Evolutionary conservation across 176 grass and related monocot genomes (phyloP).

Genomic region (Rhynchospora tenuis): DNA sequence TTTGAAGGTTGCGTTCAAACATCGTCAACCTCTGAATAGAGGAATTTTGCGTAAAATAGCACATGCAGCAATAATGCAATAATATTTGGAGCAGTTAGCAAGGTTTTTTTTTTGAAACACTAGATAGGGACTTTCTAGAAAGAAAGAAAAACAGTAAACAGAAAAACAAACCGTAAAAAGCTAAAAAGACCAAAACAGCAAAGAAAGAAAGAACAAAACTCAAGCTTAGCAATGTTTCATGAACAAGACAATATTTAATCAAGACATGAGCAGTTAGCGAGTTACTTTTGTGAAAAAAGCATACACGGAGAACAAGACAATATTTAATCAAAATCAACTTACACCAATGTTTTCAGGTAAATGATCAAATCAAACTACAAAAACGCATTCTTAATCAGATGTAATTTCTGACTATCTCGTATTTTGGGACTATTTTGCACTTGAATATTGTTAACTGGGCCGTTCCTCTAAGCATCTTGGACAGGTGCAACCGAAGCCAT

Average conservation of each 20-base stretch:
- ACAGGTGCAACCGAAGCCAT: slow-evolving; percentile 78
- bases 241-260: too few relatives aligned
- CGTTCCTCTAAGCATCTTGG: slow-evolving; percentile 55
- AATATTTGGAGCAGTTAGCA: not conserved
- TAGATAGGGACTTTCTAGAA: too few relatives aligned
- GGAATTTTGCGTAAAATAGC: too few relatives aligned
- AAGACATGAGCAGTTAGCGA: too few relatives aligned
- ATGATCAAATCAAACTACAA: not conserved
- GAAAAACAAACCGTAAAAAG: too few relatives aligned
- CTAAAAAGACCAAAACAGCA: too few relatives aligned
- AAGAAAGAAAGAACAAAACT: too few relatives aligned
- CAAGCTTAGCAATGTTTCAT: too few relatives aligned
- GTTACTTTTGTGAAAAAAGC: not conserved
- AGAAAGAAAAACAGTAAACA: too few relatives aligned
- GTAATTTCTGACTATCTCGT: too few relatives aligned
- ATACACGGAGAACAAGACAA: not conserved
- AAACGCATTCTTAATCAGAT: not conserved
- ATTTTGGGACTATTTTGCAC: not conserved
- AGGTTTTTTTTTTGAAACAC: too few relatives aligned
- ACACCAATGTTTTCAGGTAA: not conserved
- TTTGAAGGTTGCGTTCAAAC: not conserved
- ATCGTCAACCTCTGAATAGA: not conserved
- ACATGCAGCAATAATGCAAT: not conserved
- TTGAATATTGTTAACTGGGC: slow-evolving; percentile 27
- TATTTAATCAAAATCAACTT: not conserved